These are phyloP conservation scores for Ceriops decandra DNA, from an alignment of 345 rosid species.

Conservation along the genomic window DNA sequence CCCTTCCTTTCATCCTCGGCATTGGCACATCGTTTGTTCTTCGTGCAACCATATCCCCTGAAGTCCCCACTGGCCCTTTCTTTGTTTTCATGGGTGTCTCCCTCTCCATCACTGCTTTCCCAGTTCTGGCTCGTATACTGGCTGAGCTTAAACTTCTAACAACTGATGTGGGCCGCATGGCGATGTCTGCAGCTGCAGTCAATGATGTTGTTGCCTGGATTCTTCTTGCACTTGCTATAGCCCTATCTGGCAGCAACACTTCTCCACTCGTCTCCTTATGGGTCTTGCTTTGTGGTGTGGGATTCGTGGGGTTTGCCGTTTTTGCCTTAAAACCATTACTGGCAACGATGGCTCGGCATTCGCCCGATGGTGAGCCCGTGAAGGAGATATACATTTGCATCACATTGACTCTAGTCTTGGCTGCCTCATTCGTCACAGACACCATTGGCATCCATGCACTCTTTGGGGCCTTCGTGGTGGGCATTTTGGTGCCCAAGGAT, in stretches of 20 bases:
- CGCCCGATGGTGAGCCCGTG: slow-evolving; percentile 45
- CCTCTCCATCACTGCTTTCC: slow-evolving; percentile 50
- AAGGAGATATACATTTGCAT: slow-evolving; percentile 42
- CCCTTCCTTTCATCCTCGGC: slow-evolving; percentile 59
- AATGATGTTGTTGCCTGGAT: slow-evolving; percentile 50
- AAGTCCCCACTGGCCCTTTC: slow-evolving; percentile 41
- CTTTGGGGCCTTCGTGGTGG: slow-evolving; percentile 47
- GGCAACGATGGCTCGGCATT: slow-evolving; percentile 30
- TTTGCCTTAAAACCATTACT: slow-evolving; percentile 20
- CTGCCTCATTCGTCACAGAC: slow-evolving; percentile 38
- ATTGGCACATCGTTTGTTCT: slow-evolving; percentile 63
- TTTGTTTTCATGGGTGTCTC: slow-evolving; percentile 53
- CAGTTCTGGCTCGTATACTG: slow-evolving; percentile 42
- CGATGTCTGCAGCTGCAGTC: slow-evolving; percentile 51
- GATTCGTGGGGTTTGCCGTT: slow-evolving; percentile 23
- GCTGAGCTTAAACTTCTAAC: slow-evolving; percentile 53
- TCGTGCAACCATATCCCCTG: slow-evolving; percentile 47
- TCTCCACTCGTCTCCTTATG: slow-evolving; percentile 37
- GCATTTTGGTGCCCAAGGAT: slow-evolving; percentile 41
- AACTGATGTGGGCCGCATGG: slow-evolving; percentile 48
- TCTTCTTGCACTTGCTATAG: slow-evolving; percentile 45
- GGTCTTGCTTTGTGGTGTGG: slow-evolving; percentile 41
- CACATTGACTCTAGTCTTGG: slow-evolving; percentile 32
- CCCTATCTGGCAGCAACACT: slow-evolving; percentile 27
- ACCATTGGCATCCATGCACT: slow-evolving; percentile 45